Base-by-base conservation (phyloP, 192 early-diverging fungal species). In the Dimargaris verticillata region DNA sequence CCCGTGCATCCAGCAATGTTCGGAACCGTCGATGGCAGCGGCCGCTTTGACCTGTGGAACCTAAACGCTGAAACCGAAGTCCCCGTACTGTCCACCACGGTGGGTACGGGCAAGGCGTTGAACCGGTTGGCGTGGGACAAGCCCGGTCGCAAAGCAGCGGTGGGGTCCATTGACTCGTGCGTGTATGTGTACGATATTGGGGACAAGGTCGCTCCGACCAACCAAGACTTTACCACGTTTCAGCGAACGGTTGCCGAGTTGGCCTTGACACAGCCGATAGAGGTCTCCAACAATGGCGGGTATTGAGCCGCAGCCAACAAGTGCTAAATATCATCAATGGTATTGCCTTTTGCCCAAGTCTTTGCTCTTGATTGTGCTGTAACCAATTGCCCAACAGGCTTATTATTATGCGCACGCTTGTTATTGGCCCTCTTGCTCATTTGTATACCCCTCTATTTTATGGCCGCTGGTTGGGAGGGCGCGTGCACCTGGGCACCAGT, bases 41-140 rank as follows among this genome's bases (percentile, higher is more conserved):
- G 95, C 9, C 79, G 81, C 60, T 83, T 99, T 70, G 84, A 88
- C 62, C 65, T 99, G 50, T 97, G 91, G 87, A 89, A 99, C 68
- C 70, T 99, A 64, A 99, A 94, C 70, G 64, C 69, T 24, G 89
- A 96, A 44, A 79, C 82, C 15, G 93, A 96, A 71, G 87, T 91
- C 45, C 68, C 69, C 2, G 65, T 60, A 13, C 66, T 74, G 53
- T 49, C 64, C 13, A 60, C 63, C 18, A 45, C 54, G 38, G 60
- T 63, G 28, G 60, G 63, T 33, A 61, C 61, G 13, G 76, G 78
- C 15, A 83, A 81, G 47, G 90, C 92, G 44, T 75, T 95, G 50
- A 97, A 99, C 74, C 93, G 89, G 71, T 63, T 99, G 62, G 83
- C 81, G 22, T 99, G 95, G 93, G 88, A 93, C 66, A 88, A 89